Conservation (phyloP, 176 grass and related monocot species). For the Elymus sibiricus region DNA sequence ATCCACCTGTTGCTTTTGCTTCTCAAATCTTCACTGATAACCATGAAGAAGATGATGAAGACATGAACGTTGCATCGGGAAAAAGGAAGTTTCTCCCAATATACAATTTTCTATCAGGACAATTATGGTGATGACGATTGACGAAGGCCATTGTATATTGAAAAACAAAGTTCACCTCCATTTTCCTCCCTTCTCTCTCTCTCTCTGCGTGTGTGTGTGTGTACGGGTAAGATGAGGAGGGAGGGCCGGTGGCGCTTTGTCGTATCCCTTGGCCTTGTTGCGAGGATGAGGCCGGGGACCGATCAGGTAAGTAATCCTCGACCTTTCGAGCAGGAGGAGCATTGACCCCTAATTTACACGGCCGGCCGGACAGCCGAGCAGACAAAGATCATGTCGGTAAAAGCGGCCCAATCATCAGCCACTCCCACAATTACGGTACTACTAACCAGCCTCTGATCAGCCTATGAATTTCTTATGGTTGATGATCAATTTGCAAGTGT, state of each 20-base stretch:
- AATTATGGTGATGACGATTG: too few relatives aligned
- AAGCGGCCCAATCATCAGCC: neutral
- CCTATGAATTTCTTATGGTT: neutral
- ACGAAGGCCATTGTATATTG: too few relatives aligned
- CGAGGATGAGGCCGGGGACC: conserved; percentile 10
- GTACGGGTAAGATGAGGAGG: neutral
- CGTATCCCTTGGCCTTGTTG: conserved; percentile 33
- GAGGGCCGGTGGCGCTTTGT: conserved; percentile 21
- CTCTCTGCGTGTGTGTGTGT: too few relatives aligned
- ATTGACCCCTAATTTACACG: conserved; percentile 25
- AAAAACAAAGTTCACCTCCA: neutral
- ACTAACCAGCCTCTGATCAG: neutral
- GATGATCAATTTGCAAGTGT: neutral
- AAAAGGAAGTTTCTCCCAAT: too few relatives aligned
- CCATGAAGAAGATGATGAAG: neutral
- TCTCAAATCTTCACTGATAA: neutral
- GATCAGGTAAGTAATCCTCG: neutral
- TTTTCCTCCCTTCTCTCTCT: neutral
- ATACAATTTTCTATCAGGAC: too few relatives aligned
- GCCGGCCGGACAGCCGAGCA: neutral
- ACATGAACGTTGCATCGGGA: neutral
- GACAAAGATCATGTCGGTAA: conserved; percentile 24
- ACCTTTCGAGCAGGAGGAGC: neutral
- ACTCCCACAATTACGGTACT: neutral
- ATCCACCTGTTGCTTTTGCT: neutral